A percentile compares a stretch with the other conserved stretches of the same genome.
These are phyloP conservation scores for Collybiopsis confluens DNA, from an alignment of 768 basidiomycete species.

Conservation along the genomic window DNA sequence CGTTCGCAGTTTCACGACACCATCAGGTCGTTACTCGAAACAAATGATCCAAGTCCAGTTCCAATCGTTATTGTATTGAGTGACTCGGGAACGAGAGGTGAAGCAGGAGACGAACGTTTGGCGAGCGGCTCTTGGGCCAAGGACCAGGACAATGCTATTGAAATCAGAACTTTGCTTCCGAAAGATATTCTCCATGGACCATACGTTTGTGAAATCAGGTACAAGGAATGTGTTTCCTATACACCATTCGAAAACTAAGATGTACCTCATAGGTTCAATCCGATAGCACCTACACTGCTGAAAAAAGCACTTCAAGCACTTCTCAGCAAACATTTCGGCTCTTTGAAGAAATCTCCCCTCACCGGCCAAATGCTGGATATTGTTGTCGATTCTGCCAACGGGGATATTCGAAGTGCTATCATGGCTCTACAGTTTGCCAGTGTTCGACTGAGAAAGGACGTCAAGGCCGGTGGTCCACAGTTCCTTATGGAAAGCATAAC, in stretches of 20 bases:
- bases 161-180: constrained; percentile 69
- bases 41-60: constrained; percentile 29
- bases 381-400: constrained; percentile 76
- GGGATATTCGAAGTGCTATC: constrained; percentile 90
- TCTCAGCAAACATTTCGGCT: constrained; percentile 42
- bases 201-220: constrained; percentile 81
- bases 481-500: constrained; percentile 70
- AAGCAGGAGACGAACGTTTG: constrained; percentile 48
- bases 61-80: constrained; percentile 84
- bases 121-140: constrained; percentile 41
- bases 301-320: constrained; percentile 70
- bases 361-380: constrained; percentile 60
- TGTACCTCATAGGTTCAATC: constrained; percentile 74
- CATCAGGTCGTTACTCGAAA: constrained; percentile 50
- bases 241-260: neutral
- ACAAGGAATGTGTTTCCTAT: no score
- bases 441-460: constrained; percentile 33
- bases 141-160: constrained; percentile 43
- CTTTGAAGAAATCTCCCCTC: constrained; percentile 1
- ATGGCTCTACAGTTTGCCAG: constrained; percentile 91
- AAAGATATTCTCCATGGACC: constrained; percentile 64
- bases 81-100: constrained; percentile 76
- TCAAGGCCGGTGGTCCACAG: constrained; percentile 18
- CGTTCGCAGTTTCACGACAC: constrained; percentile 70
- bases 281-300: constrained; percentile 85